Conservation (phyloP, 2,329 filamentous ascomycete genomes). For the Pseudodiploospora longispora region DNA sequence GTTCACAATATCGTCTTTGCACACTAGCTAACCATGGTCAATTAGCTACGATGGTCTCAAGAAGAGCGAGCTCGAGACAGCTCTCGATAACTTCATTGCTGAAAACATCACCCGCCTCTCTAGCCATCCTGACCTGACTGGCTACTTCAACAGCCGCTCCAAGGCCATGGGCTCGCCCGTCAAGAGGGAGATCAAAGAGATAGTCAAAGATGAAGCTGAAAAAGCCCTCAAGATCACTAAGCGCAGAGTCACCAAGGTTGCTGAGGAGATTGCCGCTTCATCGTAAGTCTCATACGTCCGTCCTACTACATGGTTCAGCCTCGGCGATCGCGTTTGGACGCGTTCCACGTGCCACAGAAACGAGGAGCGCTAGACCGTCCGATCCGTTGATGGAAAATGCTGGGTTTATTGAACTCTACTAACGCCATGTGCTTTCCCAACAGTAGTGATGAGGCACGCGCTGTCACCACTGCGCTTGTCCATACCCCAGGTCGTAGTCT, state of each 20-base stretch:
- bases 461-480: constrained; percentile 36
- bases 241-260: constrained; percentile 36
- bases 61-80: constrained; percentile 71
- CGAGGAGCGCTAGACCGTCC: too few relatives aligned
- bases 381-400: too few relatives aligned
- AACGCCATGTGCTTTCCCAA: background rate
- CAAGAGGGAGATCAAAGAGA: constrained; percentile 43
- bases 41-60: constrained; percentile 59
- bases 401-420: too few relatives aligned
- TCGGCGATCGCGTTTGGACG: background rate
- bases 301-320: background rate
- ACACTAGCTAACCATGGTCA: too few relatives aligned
- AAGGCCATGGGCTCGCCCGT: constrained; percentile 52
- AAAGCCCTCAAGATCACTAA: constrained; percentile 36
- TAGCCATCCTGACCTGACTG: constrained; percentile 54
- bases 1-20: too few relatives aligned
- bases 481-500: constrained; percentile 45
- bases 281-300: constrained; percentile 30
- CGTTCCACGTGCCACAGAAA: too few relatives aligned
- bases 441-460: constrained; percentile 23
- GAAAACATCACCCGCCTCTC: constrained; percentile 59
- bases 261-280: constrained; percentile 33
- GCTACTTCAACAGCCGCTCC: constrained; percentile 67
- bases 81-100: constrained; percentile 65
- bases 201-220: constrained; percentile 28